Evolutionary conservation across 2,329 filamentous ascomycete species (phyloP).

Genomic region (Colletotrichum aenigma): DNA sequence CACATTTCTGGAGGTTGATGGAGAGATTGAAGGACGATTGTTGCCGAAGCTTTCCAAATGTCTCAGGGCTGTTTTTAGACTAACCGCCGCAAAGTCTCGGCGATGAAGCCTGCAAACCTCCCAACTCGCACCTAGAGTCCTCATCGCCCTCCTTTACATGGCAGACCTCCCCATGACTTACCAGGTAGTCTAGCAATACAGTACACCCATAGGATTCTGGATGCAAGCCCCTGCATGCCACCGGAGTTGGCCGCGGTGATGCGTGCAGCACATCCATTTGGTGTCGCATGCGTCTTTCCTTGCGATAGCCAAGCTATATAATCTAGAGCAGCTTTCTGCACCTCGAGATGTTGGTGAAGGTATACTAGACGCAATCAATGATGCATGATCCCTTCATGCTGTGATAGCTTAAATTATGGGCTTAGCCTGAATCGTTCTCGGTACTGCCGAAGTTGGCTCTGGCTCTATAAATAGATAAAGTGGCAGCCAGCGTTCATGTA

Average conservation of each 20-base stretch:
- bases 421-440: neutral
- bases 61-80: neutral
- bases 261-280: neutral
- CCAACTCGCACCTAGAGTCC: accelerated
- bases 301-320: neutral
- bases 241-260: neutral
- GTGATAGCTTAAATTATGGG: neutral
- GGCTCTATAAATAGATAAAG: neutral
- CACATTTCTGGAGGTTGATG: neutral
- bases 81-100: neutral
- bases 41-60: neutral
- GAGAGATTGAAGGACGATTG: neutral
- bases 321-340: neutral
- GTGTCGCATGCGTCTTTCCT: neutral
- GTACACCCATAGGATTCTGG: neutral
- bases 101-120: accelerated
- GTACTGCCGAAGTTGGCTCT: neutral
- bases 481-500: neutral
- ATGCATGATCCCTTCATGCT: neutral
- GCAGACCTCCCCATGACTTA: too few relatives aligned
- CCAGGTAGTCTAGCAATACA: neutral
- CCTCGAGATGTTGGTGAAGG: neutral
- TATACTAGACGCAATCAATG: neutral
- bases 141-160: neutral
- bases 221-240: neutral